phyloP scores from a whole-genome alignment of 1,284 basidiomycete species.

The Ustilago shanxiensis region DNA sequence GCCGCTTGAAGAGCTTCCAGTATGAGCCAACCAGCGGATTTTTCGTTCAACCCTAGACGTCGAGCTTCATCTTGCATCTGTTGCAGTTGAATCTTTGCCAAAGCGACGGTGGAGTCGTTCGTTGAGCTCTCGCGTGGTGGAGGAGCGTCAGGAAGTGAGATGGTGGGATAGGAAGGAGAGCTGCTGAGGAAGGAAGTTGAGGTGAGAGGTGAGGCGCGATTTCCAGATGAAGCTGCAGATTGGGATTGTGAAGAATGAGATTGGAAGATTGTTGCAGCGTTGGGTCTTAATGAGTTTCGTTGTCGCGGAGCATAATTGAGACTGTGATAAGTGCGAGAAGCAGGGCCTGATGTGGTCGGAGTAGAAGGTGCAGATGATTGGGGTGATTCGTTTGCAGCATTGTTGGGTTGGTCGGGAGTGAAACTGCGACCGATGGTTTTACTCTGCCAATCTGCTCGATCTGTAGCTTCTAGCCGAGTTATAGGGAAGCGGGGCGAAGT shows the following conservation, averaged over 20 bases:
- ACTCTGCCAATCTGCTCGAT: slow-evolving; percentile 30
- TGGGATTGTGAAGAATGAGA: slow-evolving; percentile 16
- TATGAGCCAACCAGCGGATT: slow-evolving; percentile 41
- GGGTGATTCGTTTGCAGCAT: slow-evolving; percentile 4
- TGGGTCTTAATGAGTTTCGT: slow-evolving; percentile 28
- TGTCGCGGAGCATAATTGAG: slow-evolving; percentile 34
- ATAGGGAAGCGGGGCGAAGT: slow-evolving; percentile 31
- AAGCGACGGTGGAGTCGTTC: slow-evolving; percentile 8
- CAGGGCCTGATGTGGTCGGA: slow-evolving; percentile 7
- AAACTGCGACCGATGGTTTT: slow-evolving; percentile 18
- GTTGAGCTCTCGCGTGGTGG: slow-evolving; percentile 6
- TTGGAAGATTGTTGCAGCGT: slow-evolving; percentile 25
- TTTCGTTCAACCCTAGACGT: slow-evolving; percentile 23
- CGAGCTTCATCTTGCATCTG: slow-evolving; percentile 36
- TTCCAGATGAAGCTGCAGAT: background rate
- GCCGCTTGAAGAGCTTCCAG: slow-evolving; percentile 83
- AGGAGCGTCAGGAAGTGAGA: slow-evolving; percentile 20
- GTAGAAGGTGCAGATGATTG: slow-evolving; percentile 25
- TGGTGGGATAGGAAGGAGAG: slow-evolving; percentile 30
- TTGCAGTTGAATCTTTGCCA: slow-evolving; percentile 25
- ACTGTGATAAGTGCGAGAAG: slow-evolving; percentile 32
- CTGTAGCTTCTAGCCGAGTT: slow-evolving; percentile 18
- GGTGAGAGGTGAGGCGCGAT: slow-evolving; percentile 4
- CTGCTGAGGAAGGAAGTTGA: slow-evolving; percentile 19
- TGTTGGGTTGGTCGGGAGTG: background rate